These are phyloP conservation scores for Cerioporus squamosus DNA, from an alignment of 1,284 basidiomycete species.

Conservation along the genomic window DNA sequence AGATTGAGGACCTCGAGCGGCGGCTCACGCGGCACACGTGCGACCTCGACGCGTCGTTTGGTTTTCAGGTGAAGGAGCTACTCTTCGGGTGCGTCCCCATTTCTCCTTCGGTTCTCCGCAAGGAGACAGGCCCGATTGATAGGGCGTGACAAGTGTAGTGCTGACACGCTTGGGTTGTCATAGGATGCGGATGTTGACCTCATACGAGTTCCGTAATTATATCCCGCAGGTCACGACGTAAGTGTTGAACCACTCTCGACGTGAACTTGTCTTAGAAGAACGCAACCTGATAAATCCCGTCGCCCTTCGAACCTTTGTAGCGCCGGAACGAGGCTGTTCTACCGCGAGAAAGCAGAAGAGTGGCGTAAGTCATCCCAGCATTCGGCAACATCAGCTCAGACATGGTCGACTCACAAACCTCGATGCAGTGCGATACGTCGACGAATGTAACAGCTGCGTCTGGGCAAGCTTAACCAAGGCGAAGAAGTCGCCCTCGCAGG, in stretches of 20 bases:
- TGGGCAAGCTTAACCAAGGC: conserved; percentile 37
- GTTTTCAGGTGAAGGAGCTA: conserved; percentile 71
- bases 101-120: neutral
- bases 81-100: conserved; percentile 65
- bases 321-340: conserved; percentile 44
- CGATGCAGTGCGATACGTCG: no score
- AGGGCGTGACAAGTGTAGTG: no score
- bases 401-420: neutral
- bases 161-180: neutral
- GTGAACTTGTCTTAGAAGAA: no score
- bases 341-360: conserved; percentile 67
- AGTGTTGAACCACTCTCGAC: conserved; percentile 17
- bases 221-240: conserved; percentile 62
- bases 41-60: conserved; percentile 60
- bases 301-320: conserved; percentile 30
- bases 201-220: conserved; percentile 65
- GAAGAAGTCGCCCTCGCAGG: neutral
- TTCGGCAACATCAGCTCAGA: neutral
- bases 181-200: conserved; percentile 69
- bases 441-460: conserved; percentile 33
- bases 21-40: conserved; percentile 67
- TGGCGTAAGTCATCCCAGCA: conserved; percentile 58
- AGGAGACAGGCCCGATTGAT: no score
- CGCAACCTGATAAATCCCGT: no score
- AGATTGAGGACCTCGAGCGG: conserved; percentile 66